Conservation (phyloP, 768 basidiomycete species). For the Kwoniella europaea region DNA sequence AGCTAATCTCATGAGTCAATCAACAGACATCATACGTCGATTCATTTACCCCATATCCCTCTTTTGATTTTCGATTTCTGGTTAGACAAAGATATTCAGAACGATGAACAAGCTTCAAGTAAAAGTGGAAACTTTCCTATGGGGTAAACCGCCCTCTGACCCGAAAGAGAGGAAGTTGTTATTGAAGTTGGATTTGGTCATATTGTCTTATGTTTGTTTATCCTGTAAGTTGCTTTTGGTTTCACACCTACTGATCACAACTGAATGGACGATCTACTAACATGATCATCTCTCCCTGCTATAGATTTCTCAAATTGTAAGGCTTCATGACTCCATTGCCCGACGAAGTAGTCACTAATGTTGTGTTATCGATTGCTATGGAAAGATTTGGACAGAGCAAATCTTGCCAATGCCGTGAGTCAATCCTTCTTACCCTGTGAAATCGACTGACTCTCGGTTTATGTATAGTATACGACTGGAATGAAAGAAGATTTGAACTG, state of each 20-base stretch:
- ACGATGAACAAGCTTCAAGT: conserved; percentile 18
- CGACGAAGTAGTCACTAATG: background rate
- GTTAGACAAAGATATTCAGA: background rate
- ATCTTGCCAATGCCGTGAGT: conserved; percentile 41
- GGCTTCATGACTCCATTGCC: background rate
- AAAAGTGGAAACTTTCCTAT: conserved; percentile 35
- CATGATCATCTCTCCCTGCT: background rate
- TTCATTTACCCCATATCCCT: too few species aligned
- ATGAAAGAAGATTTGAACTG: conserved; percentile 36
- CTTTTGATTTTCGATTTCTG: too few species aligned
- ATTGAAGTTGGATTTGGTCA: conserved; percentile 35
- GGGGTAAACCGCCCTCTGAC: conserved; percentile 33
- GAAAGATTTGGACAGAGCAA: conserved; percentile 35
- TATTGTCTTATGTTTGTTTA: conserved; percentile 41
- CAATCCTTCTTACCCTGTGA: background rate
- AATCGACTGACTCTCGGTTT: background rate
- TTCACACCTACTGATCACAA: background rate
- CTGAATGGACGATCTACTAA: background rate
- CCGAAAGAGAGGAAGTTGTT: conserved; percentile 32
- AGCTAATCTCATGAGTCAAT: too few species aligned
- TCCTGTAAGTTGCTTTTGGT: conserved; percentile 24
- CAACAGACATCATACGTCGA: too few species aligned
- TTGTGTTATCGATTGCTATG: too few species aligned
- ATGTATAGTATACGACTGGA: conserved; percentile 32
- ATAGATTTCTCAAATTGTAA: conserved; percentile 33